Evolutionary conservation across 371 early-diverging fungal species (phyloP).

Genomic region (Syncephalastrum sp.): DNA sequence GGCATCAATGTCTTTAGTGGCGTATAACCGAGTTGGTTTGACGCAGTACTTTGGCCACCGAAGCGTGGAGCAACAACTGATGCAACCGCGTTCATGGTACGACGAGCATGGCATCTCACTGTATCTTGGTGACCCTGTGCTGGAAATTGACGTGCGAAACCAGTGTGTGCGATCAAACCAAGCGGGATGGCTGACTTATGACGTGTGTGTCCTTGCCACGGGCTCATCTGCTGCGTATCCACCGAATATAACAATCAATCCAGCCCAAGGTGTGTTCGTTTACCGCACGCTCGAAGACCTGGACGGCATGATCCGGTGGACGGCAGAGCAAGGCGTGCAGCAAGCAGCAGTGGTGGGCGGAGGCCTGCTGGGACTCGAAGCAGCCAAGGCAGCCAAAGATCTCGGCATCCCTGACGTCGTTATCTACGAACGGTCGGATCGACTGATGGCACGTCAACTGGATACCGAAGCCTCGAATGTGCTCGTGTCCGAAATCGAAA

Average conservation of each 20-base stretch:
- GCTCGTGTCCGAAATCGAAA: constrained; percentile 51
- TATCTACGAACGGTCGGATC: constrained; percentile 54
- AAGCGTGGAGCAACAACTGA: constrained; percentile 39
- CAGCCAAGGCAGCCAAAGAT: constrained; percentile 63
- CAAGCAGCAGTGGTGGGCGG: constrained; percentile 59
- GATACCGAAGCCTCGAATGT: constrained; percentile 52
- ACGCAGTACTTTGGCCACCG: constrained; percentile 66
- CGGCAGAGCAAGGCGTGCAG: constrained; percentile 30
- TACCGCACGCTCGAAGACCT: constrained; percentile 68
- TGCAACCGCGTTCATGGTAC: constrained; percentile 56
- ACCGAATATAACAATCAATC: constrained; percentile 30
- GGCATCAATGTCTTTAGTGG: constrained; percentile 23
- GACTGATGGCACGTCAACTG: constrained; percentile 58
- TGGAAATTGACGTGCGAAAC: constrained; percentile 34
- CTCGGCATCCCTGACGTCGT: constrained; percentile 47
- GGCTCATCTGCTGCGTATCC: constrained; percentile 63
- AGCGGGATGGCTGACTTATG: constrained; percentile 41
- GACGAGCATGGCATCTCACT: constrained; percentile 40
- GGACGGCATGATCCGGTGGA: constrained; percentile 46
- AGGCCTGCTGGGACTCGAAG: constrained; percentile 69
- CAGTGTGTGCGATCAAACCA: constrained; percentile 34
- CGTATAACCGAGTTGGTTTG: constrained; percentile 62
- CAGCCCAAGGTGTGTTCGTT: constrained; percentile 47
- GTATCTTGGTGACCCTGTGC: constrained; percentile 43
- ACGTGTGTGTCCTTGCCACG: constrained; percentile 61